Base-by-base conservation (phyloP, 2,329 filamentous ascomycete genomes). In the Saccharata proteae region DNA sequence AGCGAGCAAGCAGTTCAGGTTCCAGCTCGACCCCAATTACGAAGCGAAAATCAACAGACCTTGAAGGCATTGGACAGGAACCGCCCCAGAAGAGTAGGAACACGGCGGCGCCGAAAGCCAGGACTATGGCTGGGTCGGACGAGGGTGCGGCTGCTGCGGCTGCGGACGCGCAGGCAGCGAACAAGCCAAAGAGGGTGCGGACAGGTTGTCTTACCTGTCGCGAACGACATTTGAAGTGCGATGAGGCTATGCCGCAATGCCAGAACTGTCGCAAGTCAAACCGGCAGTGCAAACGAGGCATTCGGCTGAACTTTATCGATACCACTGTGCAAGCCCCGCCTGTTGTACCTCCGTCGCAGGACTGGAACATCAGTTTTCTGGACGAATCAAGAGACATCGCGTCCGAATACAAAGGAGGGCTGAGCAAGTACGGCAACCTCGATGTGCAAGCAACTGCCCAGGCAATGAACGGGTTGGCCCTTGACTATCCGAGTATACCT, bases 381-480 rank as follows among this genome's bases (percentile, higher is more conserved):
- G 88, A 94, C 49, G 85, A 96, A 51, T 94, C 86, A 14, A 71
- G 85, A 17, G 69, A 80, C 27, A 92, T 94, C 52, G 88, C 88
- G 5, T 88, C 81, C 1, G 85, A 93, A 51, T 96, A 96, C 52
- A 67, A 72, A 32, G 85, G 83, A 4, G 88, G 88, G 0, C 59
- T 77, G 15, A 71, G 74, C 41, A 74, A 74, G 39, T 94, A 94
- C 55, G 67, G 75, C 15, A 64, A 64, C 4, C 51, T 72, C 17
- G 64, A 43, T 16, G 33, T 32, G 18, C 35, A 42, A 24, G 16
- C 37, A 23, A 26, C 47, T 19, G 32, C 43, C 2, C 36, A 36
- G 13, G 35, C 37, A 14, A 41, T 32, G 30, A 48, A 44, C 42
- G 44, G 47, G 44, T 42, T 58, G 42, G 40, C 43, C 40, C 39